phyloP scores from a whole-genome alignment of 106 monocot genomes.

The Allium cepa region DNA sequence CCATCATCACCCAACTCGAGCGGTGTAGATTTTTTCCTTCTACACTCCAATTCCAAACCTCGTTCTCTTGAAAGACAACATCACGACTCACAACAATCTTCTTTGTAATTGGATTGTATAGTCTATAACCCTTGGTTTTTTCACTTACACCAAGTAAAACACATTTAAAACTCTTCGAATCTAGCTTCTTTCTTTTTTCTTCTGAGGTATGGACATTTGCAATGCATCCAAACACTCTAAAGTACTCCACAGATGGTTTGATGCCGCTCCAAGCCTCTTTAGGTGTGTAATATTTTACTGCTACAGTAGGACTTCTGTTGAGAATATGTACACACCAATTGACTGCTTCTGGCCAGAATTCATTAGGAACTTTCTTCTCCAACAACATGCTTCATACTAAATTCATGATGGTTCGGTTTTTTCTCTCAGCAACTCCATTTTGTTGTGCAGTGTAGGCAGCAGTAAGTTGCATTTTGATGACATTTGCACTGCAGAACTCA shows the following conservation, averaged over 20 bases:
- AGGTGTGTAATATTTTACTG: slow-evolving; percentile 1
- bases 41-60: background rate
- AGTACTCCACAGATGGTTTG: slow-evolving; percentile 3
- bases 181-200: background rate
- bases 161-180: background rate
- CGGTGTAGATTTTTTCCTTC: background rate
- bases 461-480: slow-evolving; percentile 10
- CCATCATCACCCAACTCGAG: background rate
- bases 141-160: background rate
- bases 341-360: slow-evolving; percentile 19
- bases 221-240: slow-evolving; percentile 12
- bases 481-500: background rate
- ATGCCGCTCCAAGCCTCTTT: slow-evolving; percentile 7
- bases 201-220: slow-evolving; percentile 1
- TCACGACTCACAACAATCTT: background rate
- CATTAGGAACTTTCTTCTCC: slow-evolving; percentile 7
- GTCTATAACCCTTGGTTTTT: background rate
- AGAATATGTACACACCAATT: slow-evolving; percentile 6
- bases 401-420: slow-evolving; percentile 6
- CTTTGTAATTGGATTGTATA: slow-evolving; percentile 3
- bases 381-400: slow-evolving; percentile 13
- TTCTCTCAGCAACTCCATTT: slow-evolving; percentile 22
- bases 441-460: slow-evolving; percentile 25
- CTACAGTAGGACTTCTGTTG: slow-evolving; percentile 11
- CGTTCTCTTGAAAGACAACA: background rate